Evolutionary conservation across 129 eudicot genomes (phyloP).

Genomic region (Apium graveolens): DNA sequence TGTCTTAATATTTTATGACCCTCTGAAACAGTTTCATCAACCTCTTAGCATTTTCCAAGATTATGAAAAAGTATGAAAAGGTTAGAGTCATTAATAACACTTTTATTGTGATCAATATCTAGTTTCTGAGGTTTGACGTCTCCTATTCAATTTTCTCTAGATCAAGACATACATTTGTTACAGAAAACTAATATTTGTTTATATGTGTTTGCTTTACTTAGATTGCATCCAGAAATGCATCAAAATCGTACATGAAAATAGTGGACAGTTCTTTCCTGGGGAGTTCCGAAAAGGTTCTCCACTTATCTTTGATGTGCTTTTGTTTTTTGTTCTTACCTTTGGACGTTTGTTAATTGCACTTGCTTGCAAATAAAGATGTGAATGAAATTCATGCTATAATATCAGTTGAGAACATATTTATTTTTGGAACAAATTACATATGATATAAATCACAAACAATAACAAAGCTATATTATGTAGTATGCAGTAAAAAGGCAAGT

Average conservation of each 20-base stretch:
- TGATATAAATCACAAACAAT: neutral
- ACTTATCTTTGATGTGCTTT: neutral
- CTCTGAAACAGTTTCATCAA: constrained; percentile 52
- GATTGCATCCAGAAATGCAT: constrained; percentile 61
- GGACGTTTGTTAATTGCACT: neutral
- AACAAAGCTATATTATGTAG: neutral
- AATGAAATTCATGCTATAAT: neutral
- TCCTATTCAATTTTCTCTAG: neutral
- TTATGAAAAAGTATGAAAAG: constrained; percentile 90
- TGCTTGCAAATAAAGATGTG: neutral
- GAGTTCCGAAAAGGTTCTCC: constrained; percentile 70
- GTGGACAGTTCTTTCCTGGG: constrained; percentile 79
- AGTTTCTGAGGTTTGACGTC: neutral
- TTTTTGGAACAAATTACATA: neutral
- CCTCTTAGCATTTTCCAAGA: constrained; percentile 78
- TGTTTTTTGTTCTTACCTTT: neutral
- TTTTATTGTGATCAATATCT: neutral
- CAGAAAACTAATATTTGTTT: constrained; percentile 10
- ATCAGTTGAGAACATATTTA: neutral
- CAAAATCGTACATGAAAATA: constrained; percentile 71
- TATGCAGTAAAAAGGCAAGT: neutral
- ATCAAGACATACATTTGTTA: constrained; percentile 4
- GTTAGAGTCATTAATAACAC: constrained; percentile 27
- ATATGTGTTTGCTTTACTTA: constrained; percentile 22
- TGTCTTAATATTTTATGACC: neutral